Evolutionary conservation across 2,329 filamentous ascomycete species (phyloP).

Genomic region (Onygenales sp.): DNA sequence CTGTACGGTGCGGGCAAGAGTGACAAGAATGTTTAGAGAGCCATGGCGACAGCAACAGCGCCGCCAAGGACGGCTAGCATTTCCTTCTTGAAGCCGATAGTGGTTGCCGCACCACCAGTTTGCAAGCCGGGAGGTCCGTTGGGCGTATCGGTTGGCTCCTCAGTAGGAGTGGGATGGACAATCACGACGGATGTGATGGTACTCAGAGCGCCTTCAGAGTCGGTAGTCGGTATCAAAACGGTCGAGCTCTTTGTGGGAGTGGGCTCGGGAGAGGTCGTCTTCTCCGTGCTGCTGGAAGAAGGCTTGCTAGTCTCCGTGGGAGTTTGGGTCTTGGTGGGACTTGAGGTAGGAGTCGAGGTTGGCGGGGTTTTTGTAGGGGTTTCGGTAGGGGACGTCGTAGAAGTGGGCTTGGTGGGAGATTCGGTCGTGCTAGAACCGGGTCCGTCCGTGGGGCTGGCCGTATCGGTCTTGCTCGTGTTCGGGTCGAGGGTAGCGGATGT

Average conservation of each 20-base stretch:
- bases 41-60: constrained; percentile 31
- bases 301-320: neutral
- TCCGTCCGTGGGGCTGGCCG: no score
- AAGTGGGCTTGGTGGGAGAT: no score
- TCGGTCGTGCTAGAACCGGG: no score
- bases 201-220: constrained; percentile 30
- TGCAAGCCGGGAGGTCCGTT: constrained; percentile 29
- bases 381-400: constrained; percentile 2
- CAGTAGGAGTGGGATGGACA: constrained; percentile 26
- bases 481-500: neutral
- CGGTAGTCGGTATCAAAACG: constrained; percentile 31
- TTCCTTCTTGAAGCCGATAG: constrained; percentile 23
- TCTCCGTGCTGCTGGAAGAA: constrained; percentile 12
- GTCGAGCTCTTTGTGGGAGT: constrained; percentile 18
- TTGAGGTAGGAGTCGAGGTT: constrained; percentile 16
- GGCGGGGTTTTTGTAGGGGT: neutral
- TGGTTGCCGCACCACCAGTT: constrained; percentile 24
- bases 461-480: no score
- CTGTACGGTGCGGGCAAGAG: no score
- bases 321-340: constrained; percentile 16
- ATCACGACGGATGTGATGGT: constrained; percentile 38
- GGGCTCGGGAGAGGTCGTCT: neutral
- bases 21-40: constrained; percentile 17
- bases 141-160: constrained; percentile 14
- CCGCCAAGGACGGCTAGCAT: constrained; percentile 32